Evolutionary conservation across 2,329 filamentous ascomycete genomes (phyloP).

Genomic region (Thielaviopsis musarum): DNA sequence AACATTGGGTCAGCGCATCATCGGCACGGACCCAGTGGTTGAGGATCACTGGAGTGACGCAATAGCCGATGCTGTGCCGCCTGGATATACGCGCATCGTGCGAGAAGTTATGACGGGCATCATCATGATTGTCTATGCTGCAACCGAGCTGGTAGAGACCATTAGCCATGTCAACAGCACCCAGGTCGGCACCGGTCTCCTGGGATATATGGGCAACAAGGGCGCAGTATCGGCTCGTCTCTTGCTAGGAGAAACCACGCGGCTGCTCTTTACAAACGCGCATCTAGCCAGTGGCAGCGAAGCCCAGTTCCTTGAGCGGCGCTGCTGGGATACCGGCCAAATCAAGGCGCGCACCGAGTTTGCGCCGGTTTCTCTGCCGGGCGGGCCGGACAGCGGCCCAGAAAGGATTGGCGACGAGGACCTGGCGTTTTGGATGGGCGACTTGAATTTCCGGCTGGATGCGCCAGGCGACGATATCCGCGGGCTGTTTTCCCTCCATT

Average conservation of each 20-base stretch:
- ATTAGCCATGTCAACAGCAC: constrained; percentile 70
- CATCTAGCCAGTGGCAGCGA: constrained; percentile 82
- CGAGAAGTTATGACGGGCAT: constrained; percentile 78
- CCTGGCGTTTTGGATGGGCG: constrained; percentile 90
- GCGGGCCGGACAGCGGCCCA: constrained; percentile 46
- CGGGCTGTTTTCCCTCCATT: constrained; percentile 66
- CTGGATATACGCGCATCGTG: constrained; percentile 58
- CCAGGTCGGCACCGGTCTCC: constrained; percentile 71
- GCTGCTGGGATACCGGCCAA: constrained; percentile 80
- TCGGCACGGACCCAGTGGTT: constrained; percentile 53
- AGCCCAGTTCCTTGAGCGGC: constrained; percentile 56
- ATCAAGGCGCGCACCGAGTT: constrained; percentile 64
- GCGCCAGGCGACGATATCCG: constrained; percentile 82
- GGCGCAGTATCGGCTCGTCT: constrained; percentile 71
- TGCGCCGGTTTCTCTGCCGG: constrained; percentile 49
- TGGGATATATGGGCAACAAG: constrained; percentile 94
- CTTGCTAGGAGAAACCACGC: constrained; percentile 76
- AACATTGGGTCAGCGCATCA: constrained; percentile 59
- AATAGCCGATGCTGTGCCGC: constrained; percentile 55
- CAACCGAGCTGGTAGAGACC: constrained; percentile 54
- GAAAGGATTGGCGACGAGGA: constrained; percentile 76
- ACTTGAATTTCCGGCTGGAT: constrained; percentile 86
- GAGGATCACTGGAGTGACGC: constrained; percentile 68
- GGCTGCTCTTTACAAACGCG: constrained; percentile 77
- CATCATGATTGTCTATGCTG: constrained; percentile 70